Conservation (phyloP, 768 basidiomycete species). For the Pulveroboletus ravenelii region DNA sequence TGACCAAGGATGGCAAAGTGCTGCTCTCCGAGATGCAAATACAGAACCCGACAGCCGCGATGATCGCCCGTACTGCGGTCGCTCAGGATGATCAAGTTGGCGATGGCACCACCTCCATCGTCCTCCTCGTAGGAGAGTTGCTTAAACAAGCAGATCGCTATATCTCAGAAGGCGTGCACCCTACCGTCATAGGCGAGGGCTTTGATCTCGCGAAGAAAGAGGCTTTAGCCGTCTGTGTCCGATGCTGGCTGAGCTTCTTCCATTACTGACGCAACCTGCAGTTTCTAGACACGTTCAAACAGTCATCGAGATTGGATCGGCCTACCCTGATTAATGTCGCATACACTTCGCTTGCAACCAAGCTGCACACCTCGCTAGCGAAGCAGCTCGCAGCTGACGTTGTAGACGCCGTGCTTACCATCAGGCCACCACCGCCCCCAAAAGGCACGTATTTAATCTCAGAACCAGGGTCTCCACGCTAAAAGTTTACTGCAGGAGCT, state of each 20-base stretch:
- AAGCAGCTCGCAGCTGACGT: conserved; percentile 87
- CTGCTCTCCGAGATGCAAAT: conserved; percentile 99
- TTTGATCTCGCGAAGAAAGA: conserved; percentile 98
- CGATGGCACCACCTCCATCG: conserved; percentile 97
- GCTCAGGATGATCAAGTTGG: conserved; percentile 99
- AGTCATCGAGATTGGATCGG: conserved; percentile 72
- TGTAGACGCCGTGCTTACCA: conserved; percentile 91
- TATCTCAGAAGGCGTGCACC: conserved; percentile 97
- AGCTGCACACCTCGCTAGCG: conserved; percentile 77
- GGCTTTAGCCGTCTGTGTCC: conserved; percentile 66
- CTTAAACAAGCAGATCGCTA: conserved; percentile 97
- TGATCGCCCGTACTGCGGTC: conserved; percentile 97
- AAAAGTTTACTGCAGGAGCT: conserved; percentile 40
- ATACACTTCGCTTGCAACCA: conserved; percentile 92
- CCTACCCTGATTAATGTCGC: conserved; percentile 91
- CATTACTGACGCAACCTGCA: conserved; percentile 33
- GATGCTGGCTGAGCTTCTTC: conserved; percentile 9
- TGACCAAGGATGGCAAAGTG: conserved; percentile 99
- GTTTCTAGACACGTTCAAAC: conserved; percentile 93
- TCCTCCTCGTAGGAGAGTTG: conserved; percentile 90
- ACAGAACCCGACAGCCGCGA: conserved; percentile 97
- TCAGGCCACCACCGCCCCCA: conserved; percentile 64
- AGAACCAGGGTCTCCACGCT: conserved; percentile 25
- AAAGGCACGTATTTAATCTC: conserved; percentile 42
- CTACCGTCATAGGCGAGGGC: conserved; percentile 90